phyloP scores from a whole-genome alignment of 2,329 filamentous ascomycete species.

The Aspergillus fructus region DNA sequence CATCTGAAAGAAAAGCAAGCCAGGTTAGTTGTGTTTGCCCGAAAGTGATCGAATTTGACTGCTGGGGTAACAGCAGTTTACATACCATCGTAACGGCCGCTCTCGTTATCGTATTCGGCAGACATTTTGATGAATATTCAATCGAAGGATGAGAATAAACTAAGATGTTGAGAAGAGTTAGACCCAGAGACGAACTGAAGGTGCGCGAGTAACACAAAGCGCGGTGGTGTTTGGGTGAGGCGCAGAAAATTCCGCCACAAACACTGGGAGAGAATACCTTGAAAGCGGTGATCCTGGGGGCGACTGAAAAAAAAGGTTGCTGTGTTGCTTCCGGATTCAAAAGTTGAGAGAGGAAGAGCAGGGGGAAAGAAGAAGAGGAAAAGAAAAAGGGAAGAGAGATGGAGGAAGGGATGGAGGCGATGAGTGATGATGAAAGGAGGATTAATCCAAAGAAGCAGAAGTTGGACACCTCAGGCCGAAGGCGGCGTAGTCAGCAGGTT shows the following conservation, averaged over 20 bases:
- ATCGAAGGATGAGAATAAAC: slow-evolving; percentile 10
- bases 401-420: slow-evolving; percentile 7
- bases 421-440: slow-evolving; percentile 23
- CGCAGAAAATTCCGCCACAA: slow-evolving; percentile 21
- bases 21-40: slow-evolving; percentile 15
- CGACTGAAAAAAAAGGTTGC: slow-evolving; percentile 9
- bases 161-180: slow-evolving; percentile 20
- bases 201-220: slow-evolving; percentile 14
- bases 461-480: slow-evolving; percentile 9
- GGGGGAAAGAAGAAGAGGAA: not conserved
- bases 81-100: slow-evolving; percentile 65
- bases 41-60: slow-evolving; percentile 4
- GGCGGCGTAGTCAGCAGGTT: slow-evolving; percentile 13
- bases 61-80: slow-evolving; percentile 13
- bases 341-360: slow-evolving; percentile 3
- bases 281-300: not conserved
- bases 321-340: not conserved
- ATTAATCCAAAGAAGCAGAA: slow-evolving; percentile 13
- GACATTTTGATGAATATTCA: slow-evolving; percentile 37
- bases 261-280: slow-evolving; percentile 8
- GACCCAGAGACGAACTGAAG: slow-evolving; percentile 12
- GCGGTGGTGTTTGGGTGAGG: slow-evolving; percentile 4
- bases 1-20: slow-evolving; percentile 42
- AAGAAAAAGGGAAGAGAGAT: slow-evolving; percentile 11
- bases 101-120: slow-evolving; percentile 64